Conservation (phyloP, 169 alveolate species). For the Plasmodium knowlesi region DNA sequence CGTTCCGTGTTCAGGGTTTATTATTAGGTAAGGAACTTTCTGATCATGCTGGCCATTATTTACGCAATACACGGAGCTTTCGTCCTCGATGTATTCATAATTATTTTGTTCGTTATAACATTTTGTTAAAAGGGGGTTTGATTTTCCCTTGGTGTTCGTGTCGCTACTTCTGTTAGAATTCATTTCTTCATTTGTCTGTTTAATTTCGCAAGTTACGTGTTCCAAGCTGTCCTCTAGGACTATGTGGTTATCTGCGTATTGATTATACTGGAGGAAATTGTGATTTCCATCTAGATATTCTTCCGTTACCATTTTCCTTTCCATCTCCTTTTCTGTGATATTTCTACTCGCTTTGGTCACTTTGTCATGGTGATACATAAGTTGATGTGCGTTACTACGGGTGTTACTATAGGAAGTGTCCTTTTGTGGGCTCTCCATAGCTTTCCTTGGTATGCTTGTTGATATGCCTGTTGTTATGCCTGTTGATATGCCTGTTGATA, state of each 20-base stretch:
- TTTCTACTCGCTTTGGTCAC: constrained; percentile 2
- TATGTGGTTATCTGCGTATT: neutral
- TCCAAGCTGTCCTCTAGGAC: neutral
- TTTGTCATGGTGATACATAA: neutral
- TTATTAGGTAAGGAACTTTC: neutral
- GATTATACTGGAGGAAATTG: neutral
- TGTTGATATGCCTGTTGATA: no score
- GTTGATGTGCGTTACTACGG: neutral
- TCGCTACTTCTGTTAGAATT: neutral
- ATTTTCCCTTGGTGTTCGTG: neutral
- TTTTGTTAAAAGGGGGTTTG: constrained; percentile 5
- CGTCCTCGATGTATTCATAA: constrained; percentile 9
- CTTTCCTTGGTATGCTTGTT: neutral
- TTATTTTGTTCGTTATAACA: neutral
- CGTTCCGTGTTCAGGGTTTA: neutral
- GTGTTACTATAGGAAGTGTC: neutral
- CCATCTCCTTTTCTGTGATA: neutral
- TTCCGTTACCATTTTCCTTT: neutral
- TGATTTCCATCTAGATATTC: neutral
- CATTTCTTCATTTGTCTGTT: neutral
- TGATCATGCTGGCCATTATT: neutral
- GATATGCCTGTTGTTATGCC: no score
- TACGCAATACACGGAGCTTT: neutral
- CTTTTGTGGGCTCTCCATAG: neutral
- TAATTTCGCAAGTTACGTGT: neutral